Base-by-base conservation (phyloP, 441 rosid genomes). In the Francoa sonchifolia region DNA sequence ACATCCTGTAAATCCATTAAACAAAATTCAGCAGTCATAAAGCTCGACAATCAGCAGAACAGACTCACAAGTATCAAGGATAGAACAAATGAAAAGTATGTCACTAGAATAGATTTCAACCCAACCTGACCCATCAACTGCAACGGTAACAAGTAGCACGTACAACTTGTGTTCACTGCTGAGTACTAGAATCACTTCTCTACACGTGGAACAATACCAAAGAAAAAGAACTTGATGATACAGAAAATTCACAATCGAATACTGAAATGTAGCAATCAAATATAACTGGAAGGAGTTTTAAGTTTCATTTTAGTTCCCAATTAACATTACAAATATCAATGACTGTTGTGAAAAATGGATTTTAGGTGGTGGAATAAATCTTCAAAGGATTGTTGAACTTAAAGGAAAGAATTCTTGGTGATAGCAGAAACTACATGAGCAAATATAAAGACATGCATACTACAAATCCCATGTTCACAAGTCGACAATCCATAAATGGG, bases 51-150 rank as follows among this genome's bases (percentile, higher is more conserved):
- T 31, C 57, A 30, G 20, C 39, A 36, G 29, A 35, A 21, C 34
- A 33, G 36, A 10, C 27, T 33, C n/a, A 55, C 22, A 44, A 52
- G 44, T 20, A 41, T 15, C 26, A 37, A 20, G 22, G 47, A 50
- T 3, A 44, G 23, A 43, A 50, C 25, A 36, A 55, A 36, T 35
- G 35, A 42, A 55, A 48, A 38, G 19, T 42, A 39, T 26, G 48
- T 44, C 28, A 10, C 21, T 23, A 16, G 47, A 54, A 37, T 29
- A 52, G 36, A 47, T 54, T 52, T 49, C 16, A 36, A 59, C 60
- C 63, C 55, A 57, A 88, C 95, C 97, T 77, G 92, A 66, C 21
- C 63, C 62, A 55, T 78, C 78, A 54, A 59, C 55, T 47, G 72
- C 59, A 34, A 62, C 49, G 22, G 72, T 88, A 50, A 84, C 21